Percentiles rank a stretch among this genome's conserved stretches.
Conservation (phyloP, 306 rosid genomes). For the Prunus kanzakura region DNA sequence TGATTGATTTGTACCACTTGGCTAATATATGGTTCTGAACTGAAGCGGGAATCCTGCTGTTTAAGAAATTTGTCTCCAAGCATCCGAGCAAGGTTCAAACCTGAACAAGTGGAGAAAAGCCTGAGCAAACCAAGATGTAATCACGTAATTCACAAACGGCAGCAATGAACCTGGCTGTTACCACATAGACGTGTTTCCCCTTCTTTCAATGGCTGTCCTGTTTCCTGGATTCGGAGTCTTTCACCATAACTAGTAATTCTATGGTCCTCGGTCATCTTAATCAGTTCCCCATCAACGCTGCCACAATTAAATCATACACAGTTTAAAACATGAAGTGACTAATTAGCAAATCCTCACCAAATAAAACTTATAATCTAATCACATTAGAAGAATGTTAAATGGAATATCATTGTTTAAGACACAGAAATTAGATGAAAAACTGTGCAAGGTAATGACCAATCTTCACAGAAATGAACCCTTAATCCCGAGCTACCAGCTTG, state of each 20-base stretch:
- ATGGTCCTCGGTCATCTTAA: slow-evolving; percentile 91
- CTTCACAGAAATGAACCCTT: background rate
- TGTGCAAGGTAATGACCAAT: too few relatives aligned
- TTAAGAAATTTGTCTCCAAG: slow-evolving; percentile 98
- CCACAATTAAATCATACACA: slow-evolving; percentile 24
- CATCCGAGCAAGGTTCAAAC: slow-evolving; percentile 94
- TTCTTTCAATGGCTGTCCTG: slow-evolving; percentile 80
- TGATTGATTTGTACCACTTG: slow-evolving; percentile 58
- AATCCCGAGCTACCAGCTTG: background rate
- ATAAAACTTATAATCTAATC: background rate
- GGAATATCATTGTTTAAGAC: too few relatives aligned
- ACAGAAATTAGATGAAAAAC: too few relatives aligned
- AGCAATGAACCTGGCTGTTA: slow-evolving; percentile 23
- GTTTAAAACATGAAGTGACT: background rate
- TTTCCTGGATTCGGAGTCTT: slow-evolving; percentile 68
- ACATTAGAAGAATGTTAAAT: too few relatives aligned
- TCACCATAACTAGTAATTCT: slow-evolving; percentile 65
- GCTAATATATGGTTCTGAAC: slow-evolving; percentile 86
- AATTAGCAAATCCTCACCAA: background rate
- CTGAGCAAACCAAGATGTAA: slow-evolving; percentile 24
- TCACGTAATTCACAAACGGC: slow-evolving; percentile 4
- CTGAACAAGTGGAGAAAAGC: slow-evolving; percentile 43
- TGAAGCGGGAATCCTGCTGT: slow-evolving; percentile 92
- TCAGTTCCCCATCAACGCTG: slow-evolving; percentile 73
- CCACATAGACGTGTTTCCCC: slow-evolving; percentile 93